These are phyloP conservation scores for Glebionis coronaria DNA, from an alignment of 129 eudicot genomes.

Conservation along the genomic window DNA sequence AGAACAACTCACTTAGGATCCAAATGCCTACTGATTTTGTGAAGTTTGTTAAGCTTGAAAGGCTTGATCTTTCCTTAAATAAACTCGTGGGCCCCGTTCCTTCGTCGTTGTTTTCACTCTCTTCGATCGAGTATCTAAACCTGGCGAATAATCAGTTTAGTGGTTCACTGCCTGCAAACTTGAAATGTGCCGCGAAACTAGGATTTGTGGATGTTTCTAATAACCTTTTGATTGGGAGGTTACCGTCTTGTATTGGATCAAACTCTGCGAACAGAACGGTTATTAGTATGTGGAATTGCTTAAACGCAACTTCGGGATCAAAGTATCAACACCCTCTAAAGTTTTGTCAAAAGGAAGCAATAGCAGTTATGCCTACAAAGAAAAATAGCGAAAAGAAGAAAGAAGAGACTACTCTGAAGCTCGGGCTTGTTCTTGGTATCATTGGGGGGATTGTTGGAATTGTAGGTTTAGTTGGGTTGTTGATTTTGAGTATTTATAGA, in stretches of 20 bases:
- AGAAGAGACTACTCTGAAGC: conserved; percentile 48
- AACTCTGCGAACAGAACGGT: conserved; percentile 49
- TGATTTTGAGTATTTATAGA: conserved; percentile 48
- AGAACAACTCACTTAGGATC: conserved; percentile 58
- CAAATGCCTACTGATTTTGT: conserved; percentile 47
- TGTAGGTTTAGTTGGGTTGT: conserved; percentile 44
- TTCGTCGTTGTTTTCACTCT: conserved; percentile 52
- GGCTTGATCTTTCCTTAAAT: conserved; percentile 63
- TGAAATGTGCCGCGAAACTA: conserved; percentile 48
- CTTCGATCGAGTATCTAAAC: conserved; percentile 56
- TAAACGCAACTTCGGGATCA: conserved; percentile 43
- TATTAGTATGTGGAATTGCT: conserved; percentile 61
- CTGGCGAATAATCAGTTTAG: conserved; percentile 66
- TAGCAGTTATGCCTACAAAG: conserved; percentile 71
- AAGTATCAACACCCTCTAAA: conserved; percentile 56
- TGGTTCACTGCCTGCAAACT: conserved; percentile 55
- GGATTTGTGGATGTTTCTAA: conserved; percentile 69
- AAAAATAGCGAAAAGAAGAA: conserved; percentile 21
- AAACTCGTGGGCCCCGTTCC: conserved; percentile 83
- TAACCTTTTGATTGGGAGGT: conserved; percentile 71
- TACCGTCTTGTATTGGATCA: conserved; percentile 79
- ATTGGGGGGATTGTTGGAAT: conserved; percentile 65
- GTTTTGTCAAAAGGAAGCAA: conserved; percentile 67
- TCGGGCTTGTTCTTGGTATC: conserved; percentile 76
- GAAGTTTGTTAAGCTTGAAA: conserved; percentile 46